Evolutionary conservation across 768 basidiomycete species (phyloP), one percentile per base, ranked within the genome.

Genomic region (Xerocomellus amylosporus): DNA sequence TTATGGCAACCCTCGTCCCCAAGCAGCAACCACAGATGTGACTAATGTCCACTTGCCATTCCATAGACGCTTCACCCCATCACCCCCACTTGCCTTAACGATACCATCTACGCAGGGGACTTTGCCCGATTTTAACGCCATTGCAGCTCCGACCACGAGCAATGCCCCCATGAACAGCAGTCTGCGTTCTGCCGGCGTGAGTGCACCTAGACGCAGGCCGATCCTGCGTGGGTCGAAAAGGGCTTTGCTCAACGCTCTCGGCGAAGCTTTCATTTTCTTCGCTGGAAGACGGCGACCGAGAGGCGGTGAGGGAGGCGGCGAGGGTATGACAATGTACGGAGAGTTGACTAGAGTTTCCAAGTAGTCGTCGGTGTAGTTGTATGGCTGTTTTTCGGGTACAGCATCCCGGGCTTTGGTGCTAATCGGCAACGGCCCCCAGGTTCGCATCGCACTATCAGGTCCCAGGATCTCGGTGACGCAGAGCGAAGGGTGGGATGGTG

Each of bases 371-470:
- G 68, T 64, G 31, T 64, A 53, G 40, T 56, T n/a, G 47, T 58
- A 60, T 6, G 44, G 45, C 50, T 52, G 52, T 61, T 69, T 62
- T 64, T 72, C 55, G 36, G 62, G 60, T 55, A 48, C 22, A n/a
- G 53, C 51, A 31, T 61, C 49, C 33, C 19, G 41, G 6, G 19
- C 13, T 8, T 46, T 49, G 22, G 55, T 17, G 15, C 56, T 62
- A 19, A 69, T 73, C 34, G 75, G 74, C 31, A 53, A 53, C 41
- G 64, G 58, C 47, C 54, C 61, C 89, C 89, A 93, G 9, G 90
- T 91, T 66, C 78, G 81, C 47, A 90, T 74, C 36, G 81, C 87
- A 62, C 88, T 90, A 61, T 87, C 84, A 1, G 87, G 88, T 9
- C 90, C 90, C 79, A 93, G 83, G 45, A 88, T 88, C 28, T 75